These are phyloP conservation scores for Phaffomyces thermotolerans DNA, from an alignment of 805 yeast species.

Conservation along the genomic window DNA sequence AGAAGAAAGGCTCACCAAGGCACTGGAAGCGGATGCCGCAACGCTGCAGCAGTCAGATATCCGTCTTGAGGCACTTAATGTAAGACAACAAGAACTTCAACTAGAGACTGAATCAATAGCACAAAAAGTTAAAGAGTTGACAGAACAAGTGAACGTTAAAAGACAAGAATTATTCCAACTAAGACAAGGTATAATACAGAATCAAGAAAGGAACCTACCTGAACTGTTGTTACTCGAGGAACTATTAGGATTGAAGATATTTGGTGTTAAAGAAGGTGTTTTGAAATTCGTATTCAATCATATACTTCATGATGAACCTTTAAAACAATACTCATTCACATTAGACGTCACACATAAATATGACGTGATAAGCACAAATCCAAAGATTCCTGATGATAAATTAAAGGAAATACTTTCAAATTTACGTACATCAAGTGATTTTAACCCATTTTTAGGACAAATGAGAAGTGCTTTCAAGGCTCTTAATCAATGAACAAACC, in stretches of 20 bases:
- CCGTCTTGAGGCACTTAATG: constrained; percentile 25
- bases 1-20: not conserved
- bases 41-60: constrained; percentile 29
- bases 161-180: constrained; percentile 28
- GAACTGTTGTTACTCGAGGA: constrained; percentile 47
- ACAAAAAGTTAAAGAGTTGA: constrained; percentile 28
- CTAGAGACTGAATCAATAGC: constrained; percentile 25
- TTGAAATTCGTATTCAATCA: constrained; percentile 43
- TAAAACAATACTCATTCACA: constrained; percentile 35
- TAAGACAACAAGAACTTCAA: constrained; percentile 30
- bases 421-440: constrained; percentile 16
- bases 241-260: constrained; percentile 48
- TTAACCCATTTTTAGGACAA: constrained; percentile 18
- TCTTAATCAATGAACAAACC: not conserved
- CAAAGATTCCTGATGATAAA: constrained; percentile 27
- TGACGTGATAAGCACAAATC: constrained; percentile 34
- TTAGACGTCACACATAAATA: constrained; percentile 37
- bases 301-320: constrained; percentile 37
- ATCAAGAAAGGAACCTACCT: constrained; percentile 40
- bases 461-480: constrained; percentile 16
- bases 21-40: constrained; percentile 7
- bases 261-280: constrained; percentile 39
- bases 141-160: constrained; percentile 24
- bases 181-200: constrained; percentile 32
- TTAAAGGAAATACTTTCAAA: constrained; percentile 11